A percentile compares a stretch with the other conserved stretches of the same genome.
Evolutionary conservation across 768 basidiomycete species (phyloP).

Genomic region (Pulveroboletus sp.): DNA sequence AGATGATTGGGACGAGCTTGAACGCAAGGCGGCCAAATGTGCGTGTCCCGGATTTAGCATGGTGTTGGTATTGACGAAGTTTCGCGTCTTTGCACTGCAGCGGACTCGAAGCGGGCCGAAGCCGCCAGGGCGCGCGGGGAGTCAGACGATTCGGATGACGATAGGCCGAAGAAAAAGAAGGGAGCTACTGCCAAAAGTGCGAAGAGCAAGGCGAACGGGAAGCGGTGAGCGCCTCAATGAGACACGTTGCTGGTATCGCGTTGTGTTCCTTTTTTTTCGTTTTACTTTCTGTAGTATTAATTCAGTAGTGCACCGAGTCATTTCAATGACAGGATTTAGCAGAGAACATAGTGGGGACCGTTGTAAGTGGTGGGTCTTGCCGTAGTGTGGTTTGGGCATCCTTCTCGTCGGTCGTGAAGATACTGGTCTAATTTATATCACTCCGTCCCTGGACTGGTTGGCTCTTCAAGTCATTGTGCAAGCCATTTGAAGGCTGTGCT

Average conservation of each 20-base stretch:
- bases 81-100: slow-evolving; percentile 21
- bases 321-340: too few relatives aligned
- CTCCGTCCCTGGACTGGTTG: too few relatives aligned
- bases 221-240: slow-evolving; percentile 28
- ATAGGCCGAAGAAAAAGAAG: slow-evolving; percentile 43
- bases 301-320: too few relatives aligned
- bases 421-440: too few relatives aligned
- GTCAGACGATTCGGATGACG: slow-evolving; percentile 52
- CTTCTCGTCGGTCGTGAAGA: too few relatives aligned
- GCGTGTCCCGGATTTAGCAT: slow-evolving; percentile 11
- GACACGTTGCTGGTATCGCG: not conserved
- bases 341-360: too few relatives aligned
- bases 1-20: slow-evolving; percentile 95
- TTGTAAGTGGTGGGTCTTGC: too few relatives aligned
- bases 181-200: slow-evolving; percentile 15
- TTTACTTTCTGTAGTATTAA: slow-evolving; percentile 5
- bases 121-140: slow-evolving; percentile 38
- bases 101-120: slow-evolving; percentile 45
- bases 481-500: too few relatives aligned
- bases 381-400: too few relatives aligned
- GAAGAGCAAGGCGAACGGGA: slow-evolving; percentile 41
- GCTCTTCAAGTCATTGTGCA: too few relatives aligned
- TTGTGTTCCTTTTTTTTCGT: not conserved
- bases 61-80: not conserved
- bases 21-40: slow-evolving; percentile 88